These are phyloP conservation scores for Arabidopsis lyrata DNA, from an alignment of 441 rosid genomes.

Conservation along the genomic window DNA sequence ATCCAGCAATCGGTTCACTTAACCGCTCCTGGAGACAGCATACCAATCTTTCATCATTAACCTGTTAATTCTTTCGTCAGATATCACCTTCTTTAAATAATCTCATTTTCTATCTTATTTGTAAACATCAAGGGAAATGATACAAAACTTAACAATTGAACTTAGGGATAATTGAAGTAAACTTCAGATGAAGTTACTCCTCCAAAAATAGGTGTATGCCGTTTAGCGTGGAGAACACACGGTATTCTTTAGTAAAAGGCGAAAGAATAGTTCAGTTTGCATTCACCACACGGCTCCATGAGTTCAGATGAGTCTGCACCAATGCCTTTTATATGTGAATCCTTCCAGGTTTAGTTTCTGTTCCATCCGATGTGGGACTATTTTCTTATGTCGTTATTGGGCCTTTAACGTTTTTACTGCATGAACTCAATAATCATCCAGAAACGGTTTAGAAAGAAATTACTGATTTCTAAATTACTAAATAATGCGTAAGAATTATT, in stretches of 20 bases:
- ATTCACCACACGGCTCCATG: conserved; percentile 56
- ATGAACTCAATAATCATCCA: background rate
- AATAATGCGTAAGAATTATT: background rate
- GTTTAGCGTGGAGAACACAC: conserved; percentile 48
- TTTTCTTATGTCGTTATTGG: background rate
- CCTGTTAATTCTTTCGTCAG: background rate
- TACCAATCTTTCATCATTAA: background rate
- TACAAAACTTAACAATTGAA: background rate
- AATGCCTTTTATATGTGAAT: background rate
- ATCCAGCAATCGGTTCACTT: background rate
- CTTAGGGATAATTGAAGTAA: background rate
- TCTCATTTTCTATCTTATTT: background rate
- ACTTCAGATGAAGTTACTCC: conserved; percentile 21
- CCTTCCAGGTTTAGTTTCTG: background rate
- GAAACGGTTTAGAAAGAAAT: background rate
- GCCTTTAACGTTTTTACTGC: background rate
- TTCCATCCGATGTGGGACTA: background rate
- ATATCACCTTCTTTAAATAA: background rate
- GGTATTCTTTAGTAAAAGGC: conserved; percentile 84
- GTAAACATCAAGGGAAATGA: background rate
- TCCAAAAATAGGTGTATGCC: conserved; percentile 39
- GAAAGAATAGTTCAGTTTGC: conserved; percentile 78
- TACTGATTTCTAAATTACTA: too few relatives aligned
- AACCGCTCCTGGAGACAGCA: background rate
- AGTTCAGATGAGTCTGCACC: background rate